Evolutionary conservation across 306 rosid species (phyloP).

Genomic region (Acacia melanoxylon): DNA sequence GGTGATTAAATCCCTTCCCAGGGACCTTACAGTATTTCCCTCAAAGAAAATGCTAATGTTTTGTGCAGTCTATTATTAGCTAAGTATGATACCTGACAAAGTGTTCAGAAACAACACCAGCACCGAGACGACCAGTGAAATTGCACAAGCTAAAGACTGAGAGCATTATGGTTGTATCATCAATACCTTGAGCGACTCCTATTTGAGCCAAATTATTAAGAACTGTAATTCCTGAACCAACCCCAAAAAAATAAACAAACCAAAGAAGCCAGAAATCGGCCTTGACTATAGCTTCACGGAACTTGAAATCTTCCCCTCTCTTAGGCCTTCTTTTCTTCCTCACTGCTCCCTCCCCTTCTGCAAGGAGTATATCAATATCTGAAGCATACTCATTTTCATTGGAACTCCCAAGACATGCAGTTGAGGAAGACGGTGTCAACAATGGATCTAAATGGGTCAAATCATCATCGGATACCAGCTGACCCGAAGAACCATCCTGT

Average conservation of each 20-base stretch:
- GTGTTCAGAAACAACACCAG: slow-evolving; percentile 80
- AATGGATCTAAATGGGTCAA: slow-evolving; percentile 47
- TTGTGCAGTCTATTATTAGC: neutral
- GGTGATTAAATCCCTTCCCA: too few relatives aligned
- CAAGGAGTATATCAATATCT: slow-evolving; percentile 72
- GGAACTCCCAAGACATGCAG: slow-evolving; percentile 51
- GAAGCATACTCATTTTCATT: slow-evolving; percentile 59
- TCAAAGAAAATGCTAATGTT: neutral
- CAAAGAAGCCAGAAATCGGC: slow-evolving; percentile 96
- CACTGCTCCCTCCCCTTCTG: slow-evolving; percentile 84
- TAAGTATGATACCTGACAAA: slow-evolving; percentile 63
- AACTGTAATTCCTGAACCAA: slow-evolving; percentile 77
- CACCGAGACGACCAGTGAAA: slow-evolving; percentile 79
- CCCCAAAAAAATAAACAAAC: slow-evolving; percentile 71
- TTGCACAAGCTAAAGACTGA: slow-evolving; percentile 84
- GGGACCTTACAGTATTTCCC: too few relatives aligned
- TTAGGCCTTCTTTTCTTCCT: slow-evolving; percentile 72
- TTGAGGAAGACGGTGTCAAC: slow-evolving; percentile 67
- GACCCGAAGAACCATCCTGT: slow-evolving; percentile 44
- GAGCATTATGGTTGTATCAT: slow-evolving; percentile 64
- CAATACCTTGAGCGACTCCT: slow-evolving; percentile 67
- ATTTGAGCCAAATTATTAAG: slow-evolving; percentile 90
- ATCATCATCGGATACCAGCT: slow-evolving; percentile 39
- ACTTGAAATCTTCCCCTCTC: slow-evolving; percentile 88
- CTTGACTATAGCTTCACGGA: slow-evolving; percentile 68